Percentiles rank a stretch among this genome's conserved stretches.
These are phyloP conservation scores for Barnettozyma salicaria DNA, from an alignment of 805 yeast species.

Conservation along the genomic window DNA sequence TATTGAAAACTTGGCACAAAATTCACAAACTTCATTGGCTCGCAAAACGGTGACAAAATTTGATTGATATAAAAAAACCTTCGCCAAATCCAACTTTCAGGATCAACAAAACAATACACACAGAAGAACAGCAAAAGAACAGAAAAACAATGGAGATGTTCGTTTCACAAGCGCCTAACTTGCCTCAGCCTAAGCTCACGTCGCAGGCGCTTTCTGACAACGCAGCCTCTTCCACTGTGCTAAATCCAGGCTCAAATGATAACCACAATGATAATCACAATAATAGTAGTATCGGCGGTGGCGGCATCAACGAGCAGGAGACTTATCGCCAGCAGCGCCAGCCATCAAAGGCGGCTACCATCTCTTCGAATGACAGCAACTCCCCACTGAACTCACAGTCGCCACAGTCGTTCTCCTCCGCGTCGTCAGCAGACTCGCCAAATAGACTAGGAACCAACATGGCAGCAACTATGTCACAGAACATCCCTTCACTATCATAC, in stretches of 20 bases:
- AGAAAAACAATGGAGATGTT: too few relatives aligned
- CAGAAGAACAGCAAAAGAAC: too few relatives aligned
- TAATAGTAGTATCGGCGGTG: too few relatives aligned
- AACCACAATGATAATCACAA: too few relatives aligned
- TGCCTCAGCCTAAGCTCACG: conserved; percentile 10
- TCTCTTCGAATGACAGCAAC: conserved; percentile 23
- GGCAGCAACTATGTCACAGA: not conserved
- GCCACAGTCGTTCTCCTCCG: conserved; percentile 24
- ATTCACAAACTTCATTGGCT: conserved; percentile 3
- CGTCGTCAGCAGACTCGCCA: conserved; percentile 24
- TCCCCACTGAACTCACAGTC: conserved; percentile 26
- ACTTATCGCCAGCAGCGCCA: conserved; percentile 7
- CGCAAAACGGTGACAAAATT: too few relatives aligned
- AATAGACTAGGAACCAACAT: conserved; percentile 5
- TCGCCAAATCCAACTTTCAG: too few relatives aligned
- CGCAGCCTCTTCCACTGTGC: not conserved
- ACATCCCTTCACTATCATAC: conserved; percentile 3
- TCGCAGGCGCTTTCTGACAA: conserved; percentile 4
- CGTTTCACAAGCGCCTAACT: conserved; percentile 7
- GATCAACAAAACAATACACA: too few relatives aligned
- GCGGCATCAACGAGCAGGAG: not conserved
- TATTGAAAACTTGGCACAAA: conserved; percentile 9
- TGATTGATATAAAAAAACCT: too few relatives aligned
- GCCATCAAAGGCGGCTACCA: conserved; percentile 20
- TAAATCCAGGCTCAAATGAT: too few relatives aligned